phyloP scores from a whole-genome alignment of 2,329 filamentous ascomycete species.

The Chaetomium globosum region DNA sequence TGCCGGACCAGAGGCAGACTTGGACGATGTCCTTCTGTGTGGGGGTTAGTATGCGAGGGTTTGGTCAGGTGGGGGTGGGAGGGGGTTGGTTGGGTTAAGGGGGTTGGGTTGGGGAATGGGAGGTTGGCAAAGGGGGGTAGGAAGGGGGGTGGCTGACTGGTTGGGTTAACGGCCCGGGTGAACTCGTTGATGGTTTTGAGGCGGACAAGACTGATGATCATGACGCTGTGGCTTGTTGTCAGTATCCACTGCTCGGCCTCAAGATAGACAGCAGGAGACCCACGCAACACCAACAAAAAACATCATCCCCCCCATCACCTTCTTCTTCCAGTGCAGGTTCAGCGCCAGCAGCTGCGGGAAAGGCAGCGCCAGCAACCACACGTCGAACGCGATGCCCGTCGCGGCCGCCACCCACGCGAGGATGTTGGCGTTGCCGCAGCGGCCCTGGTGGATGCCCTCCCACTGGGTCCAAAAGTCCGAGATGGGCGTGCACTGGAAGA shows the following conservation, averaged over 20 bases:
- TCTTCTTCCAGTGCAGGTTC: conserved; percentile 52
- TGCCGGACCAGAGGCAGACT: conserved; percentile 33
- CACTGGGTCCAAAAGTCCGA: conserved; percentile 57
- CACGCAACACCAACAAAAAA: conserved; percentile 50
- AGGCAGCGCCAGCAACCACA: conserved; percentile 56
- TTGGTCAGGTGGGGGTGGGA: not conserved
- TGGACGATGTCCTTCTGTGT: conserved; percentile 34
- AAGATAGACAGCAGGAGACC: conserved; percentile 11
- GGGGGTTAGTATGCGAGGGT: not conserved
- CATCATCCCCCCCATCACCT: conserved; percentile 51
- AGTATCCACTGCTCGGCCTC: not conserved
- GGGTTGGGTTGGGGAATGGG: not conserved
- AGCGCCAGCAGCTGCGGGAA: conserved; percentile 48
- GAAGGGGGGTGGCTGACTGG: conserved; percentile 25
- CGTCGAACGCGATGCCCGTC: conserved; percentile 56
- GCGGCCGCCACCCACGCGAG: conserved; percentile 56
- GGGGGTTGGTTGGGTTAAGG: too few species aligned
- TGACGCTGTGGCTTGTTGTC: conserved; percentile 24
- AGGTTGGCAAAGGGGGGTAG: not conserved
- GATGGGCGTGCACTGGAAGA: conserved; percentile 58
- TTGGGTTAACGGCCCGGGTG: conserved; percentile 32
- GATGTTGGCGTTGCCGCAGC: conserved; percentile 53
- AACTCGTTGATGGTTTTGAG: conserved; percentile 36
- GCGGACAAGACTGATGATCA: conserved; percentile 34
- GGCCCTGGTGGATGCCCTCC: conserved; percentile 51